Evolutionary conservation across 805 yeast species (phyloP).

Genomic region (Schwanniomyces sp.): DNA sequence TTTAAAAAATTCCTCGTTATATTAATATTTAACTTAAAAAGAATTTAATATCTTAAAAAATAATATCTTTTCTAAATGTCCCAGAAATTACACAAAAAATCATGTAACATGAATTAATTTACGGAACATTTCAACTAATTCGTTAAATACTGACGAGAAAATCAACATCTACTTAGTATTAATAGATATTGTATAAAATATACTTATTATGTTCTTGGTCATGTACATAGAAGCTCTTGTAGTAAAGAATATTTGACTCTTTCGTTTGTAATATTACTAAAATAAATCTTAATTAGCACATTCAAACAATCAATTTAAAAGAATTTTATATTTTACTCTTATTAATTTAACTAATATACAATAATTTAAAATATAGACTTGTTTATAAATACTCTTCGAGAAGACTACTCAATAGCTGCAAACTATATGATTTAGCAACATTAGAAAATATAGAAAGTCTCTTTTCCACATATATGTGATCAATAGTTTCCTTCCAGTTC

Average conservation of each 20-base stretch:
- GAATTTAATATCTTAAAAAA: neutral
- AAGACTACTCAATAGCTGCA: slow-evolving; percentile 50
- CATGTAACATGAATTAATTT: no score
- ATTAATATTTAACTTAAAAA: neutral
- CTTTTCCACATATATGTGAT: slow-evolving; percentile 42
- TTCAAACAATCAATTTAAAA: no score
- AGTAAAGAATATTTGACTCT: no score
- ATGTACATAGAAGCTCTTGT: no score
- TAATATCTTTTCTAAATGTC: neutral
- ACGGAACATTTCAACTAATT: no score
- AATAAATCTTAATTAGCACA: no score
- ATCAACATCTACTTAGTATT: no score
- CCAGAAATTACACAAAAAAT: neutral
- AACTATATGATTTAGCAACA: slow-evolving; percentile 59
- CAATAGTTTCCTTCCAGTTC: slow-evolving; percentile 62
- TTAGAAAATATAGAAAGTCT: slow-evolving; percentile 51
- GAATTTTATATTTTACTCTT: neutral
- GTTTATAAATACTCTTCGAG: slow-evolving; percentile 21
- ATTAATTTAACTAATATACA: neutral
- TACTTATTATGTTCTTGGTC: no score
- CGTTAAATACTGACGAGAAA: no score
- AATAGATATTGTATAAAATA: no score
- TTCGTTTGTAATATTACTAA: no score
- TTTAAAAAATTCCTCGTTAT: neutral
- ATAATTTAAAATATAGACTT: neutral